Evolutionary conservation across 352 stramenopile genomes (phyloP).

Genomic region (Phytophthora fragariaefolia): DNA sequence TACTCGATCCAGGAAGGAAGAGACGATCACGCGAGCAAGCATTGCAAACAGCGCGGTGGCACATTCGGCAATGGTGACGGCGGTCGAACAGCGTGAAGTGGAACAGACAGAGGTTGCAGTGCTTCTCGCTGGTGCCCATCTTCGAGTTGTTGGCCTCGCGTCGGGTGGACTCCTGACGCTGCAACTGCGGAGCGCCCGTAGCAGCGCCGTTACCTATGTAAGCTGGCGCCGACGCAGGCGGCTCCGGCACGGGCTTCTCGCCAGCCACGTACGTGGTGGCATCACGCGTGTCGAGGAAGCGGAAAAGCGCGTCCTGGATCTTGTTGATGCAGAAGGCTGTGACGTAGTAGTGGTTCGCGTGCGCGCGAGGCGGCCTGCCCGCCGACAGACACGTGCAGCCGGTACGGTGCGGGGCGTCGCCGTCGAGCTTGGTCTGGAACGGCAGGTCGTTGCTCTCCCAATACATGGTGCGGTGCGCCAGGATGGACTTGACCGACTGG

Average conservation of each 20-base stretch:
- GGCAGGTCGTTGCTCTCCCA: conserved; percentile 86
- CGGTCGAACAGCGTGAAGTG: conserved; percentile 92
- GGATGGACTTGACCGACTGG: conserved; percentile 86
- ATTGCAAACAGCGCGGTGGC: conserved; percentile 88
- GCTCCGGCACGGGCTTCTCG: conserved; percentile 71
- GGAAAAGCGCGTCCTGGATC: conserved; percentile 87
- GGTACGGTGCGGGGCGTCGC: conserved; percentile 82
- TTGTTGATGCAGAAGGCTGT: conserved; percentile 90
- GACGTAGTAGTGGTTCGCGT: conserved; percentile 90
- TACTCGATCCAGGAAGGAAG: conserved; percentile 84
- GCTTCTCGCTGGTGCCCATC: conserved; percentile 83
- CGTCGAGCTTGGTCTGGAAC: conserved; percentile 81
- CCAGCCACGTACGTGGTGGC: conserved; percentile 80
- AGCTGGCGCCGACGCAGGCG: conserved; percentile 57
- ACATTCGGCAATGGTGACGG: conserved; percentile 91
- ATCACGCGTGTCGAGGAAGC: conserved; percentile 82
- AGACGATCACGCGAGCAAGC: conserved; percentile 86
- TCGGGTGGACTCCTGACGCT: conserved; percentile 60
- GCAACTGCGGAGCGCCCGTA: conserved; percentile 36
- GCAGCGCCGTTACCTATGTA: conserved; percentile 30
- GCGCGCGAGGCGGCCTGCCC: conserved; percentile 64
- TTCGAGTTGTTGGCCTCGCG: conserved; percentile 64
- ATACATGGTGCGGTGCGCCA: conserved; percentile 90
- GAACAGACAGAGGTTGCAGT: conserved; percentile 91
- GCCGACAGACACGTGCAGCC: conserved; percentile 86